These are phyloP conservation scores for Saksenaea vasiformis DNA, from an alignment of 371 early-diverging fungal genomes.

Conservation along the genomic window DNA sequence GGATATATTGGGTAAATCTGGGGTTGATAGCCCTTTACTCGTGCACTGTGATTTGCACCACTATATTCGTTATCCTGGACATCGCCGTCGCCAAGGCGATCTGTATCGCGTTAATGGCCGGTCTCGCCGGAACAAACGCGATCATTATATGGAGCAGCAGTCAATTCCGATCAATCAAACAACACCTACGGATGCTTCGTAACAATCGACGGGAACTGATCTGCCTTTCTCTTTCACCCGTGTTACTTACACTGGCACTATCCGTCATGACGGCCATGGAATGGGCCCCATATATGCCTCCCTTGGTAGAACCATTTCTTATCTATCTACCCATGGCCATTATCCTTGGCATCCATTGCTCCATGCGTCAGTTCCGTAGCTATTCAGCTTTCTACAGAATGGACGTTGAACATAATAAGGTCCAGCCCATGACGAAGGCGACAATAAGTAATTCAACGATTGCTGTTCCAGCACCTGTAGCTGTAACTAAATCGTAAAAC, in stretches of 20 bases:
- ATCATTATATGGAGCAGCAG: slow-evolving; percentile 13
- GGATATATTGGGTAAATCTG: slow-evolving; percentile 18
- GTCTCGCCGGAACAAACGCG: slow-evolving; percentile 6
- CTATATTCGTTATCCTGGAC: slow-evolving; percentile 12
- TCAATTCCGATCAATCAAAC: slow-evolving; percentile 10
- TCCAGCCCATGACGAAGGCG: background rate
- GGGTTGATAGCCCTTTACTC: slow-evolving; percentile 7
- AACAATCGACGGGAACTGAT: slow-evolving; percentile 15
- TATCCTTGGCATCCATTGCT: background rate
- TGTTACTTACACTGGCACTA: slow-evolving; percentile 12
- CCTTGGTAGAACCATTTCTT: background rate
- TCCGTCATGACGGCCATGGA: slow-evolving; percentile 5
- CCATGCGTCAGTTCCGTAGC: background rate
- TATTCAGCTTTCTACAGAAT: background rate
- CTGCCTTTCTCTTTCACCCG: slow-evolving; percentile 14
- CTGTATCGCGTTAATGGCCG: slow-evolving; percentile 14
- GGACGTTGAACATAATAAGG: background rate
- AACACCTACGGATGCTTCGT: slow-evolving; percentile 11
- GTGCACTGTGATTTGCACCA: background rate
- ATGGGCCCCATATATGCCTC: slow-evolving; percentile 9
- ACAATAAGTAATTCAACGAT: background rate
- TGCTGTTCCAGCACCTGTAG: background rate
- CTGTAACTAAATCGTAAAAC: background rate
- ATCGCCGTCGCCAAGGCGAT: slow-evolving; percentile 11
- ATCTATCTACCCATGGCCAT: background rate